A percentile compares a stretch with the other conserved stretches of the same genome.
Conservation (phyloP, 108 stramenopile genomes). For the Conticribra guillardii region DNA sequence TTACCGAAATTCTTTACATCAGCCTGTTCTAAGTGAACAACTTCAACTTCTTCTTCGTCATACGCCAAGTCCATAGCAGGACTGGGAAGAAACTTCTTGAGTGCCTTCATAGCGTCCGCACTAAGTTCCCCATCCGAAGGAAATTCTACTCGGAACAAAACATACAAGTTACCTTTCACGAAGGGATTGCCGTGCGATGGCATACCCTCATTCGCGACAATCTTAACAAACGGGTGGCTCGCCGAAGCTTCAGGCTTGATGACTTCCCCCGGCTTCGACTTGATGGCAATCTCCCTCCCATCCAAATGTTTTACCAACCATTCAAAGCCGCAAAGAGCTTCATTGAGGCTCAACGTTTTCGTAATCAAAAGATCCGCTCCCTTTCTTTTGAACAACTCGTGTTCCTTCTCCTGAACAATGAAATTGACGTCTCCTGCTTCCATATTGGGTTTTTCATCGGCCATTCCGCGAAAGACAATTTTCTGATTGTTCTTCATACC, state of each 20-base stretch:
- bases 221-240: slow-evolving; percentile 82
- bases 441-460: slow-evolving; percentile 96
- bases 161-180: slow-evolving; percentile 93
- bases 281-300: slow-evolving; percentile 85
- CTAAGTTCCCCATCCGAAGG: slow-evolving; percentile 70
- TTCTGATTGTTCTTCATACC: slow-evolving; percentile 95
- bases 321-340: slow-evolving; percentile 97
- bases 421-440: slow-evolving; percentile 97
- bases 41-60: slow-evolving; percentile 78
- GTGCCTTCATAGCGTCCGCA: slow-evolving; percentile 51
- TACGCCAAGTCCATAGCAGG: slow-evolving; percentile 77
- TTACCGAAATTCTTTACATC: slow-evolving; percentile 88
- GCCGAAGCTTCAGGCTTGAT: slow-evolving; percentile 75
- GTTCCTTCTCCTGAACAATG: slow-evolving; percentile 97
- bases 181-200: slow-evolving; percentile 93
- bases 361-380: slow-evolving; percentile 95
- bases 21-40: slow-evolving; percentile 76
- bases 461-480: slow-evolving; percentile 94
- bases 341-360: slow-evolving; percentile 90
- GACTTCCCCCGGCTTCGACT: slow-evolving; percentile 90
- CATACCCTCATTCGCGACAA: slow-evolving; percentile 96
- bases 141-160: slow-evolving; percentile 93
- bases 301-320: slow-evolving; percentile 93
- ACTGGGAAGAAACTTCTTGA: slow-evolving; percentile 73
- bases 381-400: slow-evolving; percentile 95